Conservation (phyloP, 129 eudicot species). For the Deinandra increscens region DNA sequence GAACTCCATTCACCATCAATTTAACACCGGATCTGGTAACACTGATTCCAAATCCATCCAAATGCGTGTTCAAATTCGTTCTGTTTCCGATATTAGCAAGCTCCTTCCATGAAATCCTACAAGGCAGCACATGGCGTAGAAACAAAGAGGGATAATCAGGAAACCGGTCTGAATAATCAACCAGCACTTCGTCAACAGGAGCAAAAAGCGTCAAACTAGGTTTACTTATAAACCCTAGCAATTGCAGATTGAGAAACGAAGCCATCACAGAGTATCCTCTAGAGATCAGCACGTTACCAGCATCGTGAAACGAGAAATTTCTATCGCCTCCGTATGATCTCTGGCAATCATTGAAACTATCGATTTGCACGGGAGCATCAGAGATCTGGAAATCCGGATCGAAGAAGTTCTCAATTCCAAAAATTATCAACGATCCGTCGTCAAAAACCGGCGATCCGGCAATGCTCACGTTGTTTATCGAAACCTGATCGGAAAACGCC, state of each 20-base stretch:
- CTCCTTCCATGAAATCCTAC: conserved; percentile 55
- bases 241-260: conserved; percentile 67
- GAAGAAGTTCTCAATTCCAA: conserved; percentile 55
- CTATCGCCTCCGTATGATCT: conserved; percentile 19
- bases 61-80: conserved; percentile 40
- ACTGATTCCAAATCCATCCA: conserved; percentile 48
- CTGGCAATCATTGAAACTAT: conserved; percentile 25
- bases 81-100: conserved; percentile 39
- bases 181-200: conserved; percentile 54
- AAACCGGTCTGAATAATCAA: conserved; percentile 44
- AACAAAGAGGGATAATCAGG: conserved; percentile 49
- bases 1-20: not conserved
- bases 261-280: conserved; percentile 66
- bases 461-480: conserved; percentile 53
- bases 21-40: conserved; percentile 28
- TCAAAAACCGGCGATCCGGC: conserved; percentile 56
- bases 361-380: conserved; percentile 3
- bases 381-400: conserved; percentile 38
- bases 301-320: conserved; percentile 41
- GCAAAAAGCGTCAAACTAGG: conserved; percentile 66
- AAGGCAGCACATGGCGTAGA: conserved; percentile 61
- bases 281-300: conserved; percentile 48
- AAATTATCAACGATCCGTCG: conserved; percentile 60
- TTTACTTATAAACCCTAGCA: conserved; percentile 39
- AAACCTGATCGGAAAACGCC: conserved; percentile 19